Conservation (phyloP, 2,329 filamentous ascomycete species). For the Zalaria sp. region DNA sequence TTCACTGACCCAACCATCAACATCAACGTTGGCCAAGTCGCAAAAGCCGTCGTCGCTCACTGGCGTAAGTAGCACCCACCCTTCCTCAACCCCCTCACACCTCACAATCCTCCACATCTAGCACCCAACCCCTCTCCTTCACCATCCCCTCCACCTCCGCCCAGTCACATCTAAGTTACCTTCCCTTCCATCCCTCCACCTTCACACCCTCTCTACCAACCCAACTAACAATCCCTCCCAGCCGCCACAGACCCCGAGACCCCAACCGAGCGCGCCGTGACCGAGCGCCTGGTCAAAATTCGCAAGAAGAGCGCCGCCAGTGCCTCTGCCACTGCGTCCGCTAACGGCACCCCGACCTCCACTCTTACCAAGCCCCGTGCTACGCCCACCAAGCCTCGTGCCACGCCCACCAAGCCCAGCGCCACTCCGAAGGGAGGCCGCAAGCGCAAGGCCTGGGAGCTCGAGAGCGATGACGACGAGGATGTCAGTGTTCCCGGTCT, state of each 20-base stretch:
- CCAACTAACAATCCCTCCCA: background rate
- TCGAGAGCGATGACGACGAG: background rate
- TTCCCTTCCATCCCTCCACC: background rate
- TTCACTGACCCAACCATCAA: slow-evolving; percentile 3
- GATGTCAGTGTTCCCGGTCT: background rate
- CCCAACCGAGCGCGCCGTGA: slow-evolving; percentile 7
- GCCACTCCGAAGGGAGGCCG: background rate
- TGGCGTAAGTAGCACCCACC: slow-evolving; percentile 7
- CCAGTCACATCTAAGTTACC: background rate
- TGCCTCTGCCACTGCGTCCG: background rate
- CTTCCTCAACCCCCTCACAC: background rate
- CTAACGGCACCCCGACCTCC: background rate
- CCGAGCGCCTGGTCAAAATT: slow-evolving; percentile 7
- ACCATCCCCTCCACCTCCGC: background rate
- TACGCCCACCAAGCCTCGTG: background rate
- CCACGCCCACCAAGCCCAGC: background rate
- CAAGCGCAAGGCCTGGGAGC: background rate
- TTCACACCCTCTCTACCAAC: background rate
- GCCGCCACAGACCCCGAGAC: background rate
- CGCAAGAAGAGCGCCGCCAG: slow-evolving; percentile 1
- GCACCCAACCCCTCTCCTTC: background rate
- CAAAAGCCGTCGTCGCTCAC: slow-evolving; percentile 1
- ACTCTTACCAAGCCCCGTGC: background rate
- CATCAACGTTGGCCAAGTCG: background rate
- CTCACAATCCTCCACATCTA: background rate